Percentiles rank a stretch among this genome's conserved stretches.
Conservation (phyloP, 2,329 filamentous ascomycete species). For the Neofusicoccum cordaticola region DNA sequence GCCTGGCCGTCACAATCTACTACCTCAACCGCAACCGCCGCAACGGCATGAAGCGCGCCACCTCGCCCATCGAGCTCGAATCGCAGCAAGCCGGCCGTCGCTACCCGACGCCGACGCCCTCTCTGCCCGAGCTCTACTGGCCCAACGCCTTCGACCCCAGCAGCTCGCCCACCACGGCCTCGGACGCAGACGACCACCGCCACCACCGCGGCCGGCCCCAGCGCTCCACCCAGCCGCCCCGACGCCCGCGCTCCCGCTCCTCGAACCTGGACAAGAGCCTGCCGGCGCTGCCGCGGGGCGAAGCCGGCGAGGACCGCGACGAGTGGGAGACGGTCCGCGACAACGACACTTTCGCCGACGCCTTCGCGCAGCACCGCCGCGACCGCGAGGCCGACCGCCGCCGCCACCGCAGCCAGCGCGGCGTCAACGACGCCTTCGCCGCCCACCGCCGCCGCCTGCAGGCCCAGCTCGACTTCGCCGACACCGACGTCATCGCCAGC, state of each 20-base stretch:
- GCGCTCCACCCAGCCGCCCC: neutral
- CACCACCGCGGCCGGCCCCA: too few species aligned
- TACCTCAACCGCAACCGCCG: neutral
- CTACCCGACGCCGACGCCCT: neutral
- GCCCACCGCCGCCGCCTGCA: neutral
- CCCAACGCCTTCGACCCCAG: neutral
- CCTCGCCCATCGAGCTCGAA: neutral
- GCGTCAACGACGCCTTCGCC: slow-evolving; percentile 20
- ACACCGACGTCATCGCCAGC: slow-evolving; percentile 3
- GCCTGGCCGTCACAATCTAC: neutral
- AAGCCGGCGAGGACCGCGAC: neutral
- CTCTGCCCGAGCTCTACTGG: neutral
- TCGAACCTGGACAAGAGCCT: neutral
- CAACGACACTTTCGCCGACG: slow-evolving; percentile 24
- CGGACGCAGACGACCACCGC: too few species aligned
- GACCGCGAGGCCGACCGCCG: slow-evolving; percentile 51
- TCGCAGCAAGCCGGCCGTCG: neutral
- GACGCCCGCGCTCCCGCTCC: neutral
- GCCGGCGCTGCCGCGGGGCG: neutral
- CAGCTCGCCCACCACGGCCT: neutral
- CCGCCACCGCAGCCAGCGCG: slow-evolving; percentile 47
- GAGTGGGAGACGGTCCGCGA: neutral
- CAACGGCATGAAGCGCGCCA: neutral
- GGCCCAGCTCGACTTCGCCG: neutral
- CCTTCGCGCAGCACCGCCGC: slow-evolving; percentile 34